Evolutionary conservation across 1,284 basidiomycete genomes (phyloP).

Genomic region (Ganoderma multipileum): DNA sequence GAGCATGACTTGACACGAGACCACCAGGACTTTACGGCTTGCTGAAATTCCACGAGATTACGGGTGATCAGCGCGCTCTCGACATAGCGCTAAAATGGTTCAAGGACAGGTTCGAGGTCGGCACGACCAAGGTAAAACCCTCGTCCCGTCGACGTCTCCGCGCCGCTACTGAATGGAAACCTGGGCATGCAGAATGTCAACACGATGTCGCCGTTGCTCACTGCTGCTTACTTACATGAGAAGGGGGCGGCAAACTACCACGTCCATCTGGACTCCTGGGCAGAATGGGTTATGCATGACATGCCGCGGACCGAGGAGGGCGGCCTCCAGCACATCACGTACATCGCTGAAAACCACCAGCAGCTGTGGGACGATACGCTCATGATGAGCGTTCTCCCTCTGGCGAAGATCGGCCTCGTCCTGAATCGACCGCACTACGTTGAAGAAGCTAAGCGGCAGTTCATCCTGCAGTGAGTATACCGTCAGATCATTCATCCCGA

Average conservation of each 20-base stretch:
- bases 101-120: conserved; percentile 57
- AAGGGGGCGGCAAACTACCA: conserved; percentile 47
- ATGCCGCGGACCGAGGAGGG: conserved; percentile 64
- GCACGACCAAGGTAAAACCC: conserved; percentile 56
- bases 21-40: conserved; percentile 51
- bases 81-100: conserved; percentile 64
- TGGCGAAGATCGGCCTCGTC: conserved; percentile 68
- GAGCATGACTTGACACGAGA: conserved; percentile 5
- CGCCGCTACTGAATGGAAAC: background rate
- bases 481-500: background rate
- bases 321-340: conserved; percentile 70
- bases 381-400: conserved; percentile 69
- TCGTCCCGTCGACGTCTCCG: background rate
- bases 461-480: conserved; percentile 50
- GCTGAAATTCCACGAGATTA: conserved; percentile 53
- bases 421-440: conserved; percentile 60
- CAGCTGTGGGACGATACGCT: conserved; percentile 75
- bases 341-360: conserved; percentile 57
- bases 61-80: conserved; percentile 50
- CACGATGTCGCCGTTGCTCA: conserved; percentile 69
- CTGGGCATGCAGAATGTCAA: conserved; percentile 57
- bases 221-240: conserved; percentile 61
- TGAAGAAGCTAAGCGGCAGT: conserved; percentile 67
- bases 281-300: conserved; percentile 69
- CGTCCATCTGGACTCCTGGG: conserved; percentile 65